Conservation (phyloP, 2,329 filamentous ascomycete genomes). For the Basipetospora chlamydospora region DNA sequence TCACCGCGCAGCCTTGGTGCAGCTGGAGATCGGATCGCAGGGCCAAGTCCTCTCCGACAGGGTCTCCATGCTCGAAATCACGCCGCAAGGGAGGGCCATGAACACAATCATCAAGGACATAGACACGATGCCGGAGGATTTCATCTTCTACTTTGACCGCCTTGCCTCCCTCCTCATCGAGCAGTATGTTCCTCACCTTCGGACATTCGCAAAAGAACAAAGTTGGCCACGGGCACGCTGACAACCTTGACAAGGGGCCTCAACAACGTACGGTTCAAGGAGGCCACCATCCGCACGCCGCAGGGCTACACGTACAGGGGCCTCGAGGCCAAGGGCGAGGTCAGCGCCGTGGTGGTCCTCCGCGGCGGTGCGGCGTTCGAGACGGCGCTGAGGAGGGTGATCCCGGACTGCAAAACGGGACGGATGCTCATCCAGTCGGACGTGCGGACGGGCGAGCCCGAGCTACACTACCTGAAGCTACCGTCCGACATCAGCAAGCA, state of each 20-base stretch:
- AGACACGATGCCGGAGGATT: constrained; percentile 69
- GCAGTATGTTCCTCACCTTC: constrained; percentile 31
- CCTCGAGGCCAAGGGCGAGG: constrained; percentile 53
- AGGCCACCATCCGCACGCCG: constrained; percentile 54
- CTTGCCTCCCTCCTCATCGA: constrained; percentile 76
- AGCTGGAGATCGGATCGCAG: constrained; percentile 57
- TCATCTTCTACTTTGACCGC: constrained; percentile 95
- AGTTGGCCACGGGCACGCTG: constrained; percentile 5
- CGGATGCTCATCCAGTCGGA: constrained; percentile 86
- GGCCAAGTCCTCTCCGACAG: constrained; percentile 60
- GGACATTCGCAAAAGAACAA: neutral
- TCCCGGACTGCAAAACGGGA: constrained; percentile 83
- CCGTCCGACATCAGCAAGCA: constrained; percentile 59
- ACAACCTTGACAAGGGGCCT: constrained; percentile 41
- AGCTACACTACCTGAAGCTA: constrained; percentile 78
- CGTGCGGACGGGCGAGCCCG: constrained; percentile 71
- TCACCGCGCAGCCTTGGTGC: constrained; percentile 66
- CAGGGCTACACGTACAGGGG: constrained; percentile 56
- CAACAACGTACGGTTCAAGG: constrained; percentile 59
- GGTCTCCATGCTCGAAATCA: constrained; percentile 60
- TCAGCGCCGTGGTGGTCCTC: constrained; percentile 77
- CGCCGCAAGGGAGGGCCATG: constrained; percentile 72
- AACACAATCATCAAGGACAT: constrained; percentile 80
- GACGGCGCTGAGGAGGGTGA: constrained; percentile 72
- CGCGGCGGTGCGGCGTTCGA: constrained; percentile 83